Conservation (phyloP, 1,139 yeast species). For the Yamadazyma atlantica region DNA sequence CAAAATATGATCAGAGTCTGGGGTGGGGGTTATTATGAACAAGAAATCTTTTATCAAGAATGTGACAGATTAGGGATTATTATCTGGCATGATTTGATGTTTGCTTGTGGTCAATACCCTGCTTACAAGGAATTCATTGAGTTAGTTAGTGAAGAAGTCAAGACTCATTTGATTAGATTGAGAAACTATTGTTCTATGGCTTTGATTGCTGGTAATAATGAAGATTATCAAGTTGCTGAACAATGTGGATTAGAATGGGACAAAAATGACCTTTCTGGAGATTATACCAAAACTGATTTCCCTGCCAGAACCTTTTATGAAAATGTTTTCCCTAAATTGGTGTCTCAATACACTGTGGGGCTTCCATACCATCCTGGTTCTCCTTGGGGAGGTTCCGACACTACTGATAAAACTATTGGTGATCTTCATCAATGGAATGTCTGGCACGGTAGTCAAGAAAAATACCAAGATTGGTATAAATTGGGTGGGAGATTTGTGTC, state of each 20-base stretch:
- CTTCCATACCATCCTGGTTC: conserved; percentile 42
- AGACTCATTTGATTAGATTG: conserved; percentile 34
- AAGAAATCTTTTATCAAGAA: conserved; percentile 37
- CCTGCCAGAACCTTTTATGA: conserved; percentile 46
- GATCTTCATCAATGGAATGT: conserved; percentile 53
- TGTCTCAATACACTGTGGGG: conserved; percentile 20
- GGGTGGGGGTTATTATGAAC: conserved; percentile 52
- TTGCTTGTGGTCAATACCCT: conserved; percentile 54
- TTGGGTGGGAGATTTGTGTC: conserved; percentile 44
- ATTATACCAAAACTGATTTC: conserved; percentile 31
- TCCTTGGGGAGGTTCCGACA: conserved; percentile 39
- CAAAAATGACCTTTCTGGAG: conserved; percentile 21
- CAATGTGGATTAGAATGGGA: conserved; percentile 29
- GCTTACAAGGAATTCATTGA: conserved; percentile 27
- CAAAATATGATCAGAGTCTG: conserved; percentile 49
- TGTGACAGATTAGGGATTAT: conserved; percentile 45
- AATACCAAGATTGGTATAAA: conserved; percentile 42
- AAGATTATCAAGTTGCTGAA: conserved; percentile 48
- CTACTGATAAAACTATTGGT: conserved; percentile 37
- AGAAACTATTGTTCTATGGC: conserved; percentile 36
- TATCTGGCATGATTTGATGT: conserved; percentile 55
- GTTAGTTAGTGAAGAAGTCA: conserved; percentile 31
- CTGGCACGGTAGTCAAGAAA: conserved; percentile 47
- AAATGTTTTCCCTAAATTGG: conserved; percentile 28
- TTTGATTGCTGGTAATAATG: conserved; percentile 44